Evolutionary conservation across 768 basidiomycete species (phyloP).

Genomic region (Rubroboletus pulcherrimus): DNA sequence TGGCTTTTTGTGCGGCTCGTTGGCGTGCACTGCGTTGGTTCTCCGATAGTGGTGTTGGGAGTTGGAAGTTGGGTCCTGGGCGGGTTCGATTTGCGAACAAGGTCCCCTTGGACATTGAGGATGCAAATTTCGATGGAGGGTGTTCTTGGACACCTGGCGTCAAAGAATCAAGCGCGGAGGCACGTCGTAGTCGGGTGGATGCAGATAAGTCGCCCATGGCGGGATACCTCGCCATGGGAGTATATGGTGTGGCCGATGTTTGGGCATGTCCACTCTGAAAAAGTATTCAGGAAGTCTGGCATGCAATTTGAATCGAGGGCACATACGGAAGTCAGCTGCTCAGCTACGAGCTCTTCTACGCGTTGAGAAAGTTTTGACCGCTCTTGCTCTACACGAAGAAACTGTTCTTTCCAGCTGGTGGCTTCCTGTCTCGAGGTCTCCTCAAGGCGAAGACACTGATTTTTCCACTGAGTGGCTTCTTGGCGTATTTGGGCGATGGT

Average conservation of each 20-base stretch:
- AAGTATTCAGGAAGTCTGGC: not conserved
- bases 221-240: slow-evolving; percentile 31
- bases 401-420: slow-evolving; percentile 77
- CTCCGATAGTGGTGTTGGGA: slow-evolving; percentile 32
- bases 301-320: not conserved
- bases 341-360: slow-evolving; percentile 56
- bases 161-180: slow-evolving; percentile 16
- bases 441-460: slow-evolving; percentile 50
- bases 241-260: slow-evolving; percentile 25
- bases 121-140: slow-evolving; percentile 30
- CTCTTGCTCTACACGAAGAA: slow-evolving; percentile 69
- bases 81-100: slow-evolving; percentile 10
- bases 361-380: slow-evolving; percentile 54
- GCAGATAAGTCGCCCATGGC: slow-evolving; percentile 26
- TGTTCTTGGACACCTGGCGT: slow-evolving; percentile 29
- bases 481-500: slow-evolving; percentile 59
- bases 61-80: slow-evolving; percentile 14
- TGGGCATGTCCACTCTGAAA: slow-evolving; percentile 15
- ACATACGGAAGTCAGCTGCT: slow-evolving; percentile 43
- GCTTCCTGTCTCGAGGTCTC: slow-evolving; percentile 48
- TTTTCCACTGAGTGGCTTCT: slow-evolving; percentile 70
- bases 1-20: slow-evolving; percentile 12
- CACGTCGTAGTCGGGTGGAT: slow-evolving; percentile 21
- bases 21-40: slow-evolving; percentile 26
- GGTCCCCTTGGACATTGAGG: slow-evolving; percentile 25